Conservation (phyloP, 495 filamentous ascomycete species). For the Opeltia flavorubescens region DNA sequence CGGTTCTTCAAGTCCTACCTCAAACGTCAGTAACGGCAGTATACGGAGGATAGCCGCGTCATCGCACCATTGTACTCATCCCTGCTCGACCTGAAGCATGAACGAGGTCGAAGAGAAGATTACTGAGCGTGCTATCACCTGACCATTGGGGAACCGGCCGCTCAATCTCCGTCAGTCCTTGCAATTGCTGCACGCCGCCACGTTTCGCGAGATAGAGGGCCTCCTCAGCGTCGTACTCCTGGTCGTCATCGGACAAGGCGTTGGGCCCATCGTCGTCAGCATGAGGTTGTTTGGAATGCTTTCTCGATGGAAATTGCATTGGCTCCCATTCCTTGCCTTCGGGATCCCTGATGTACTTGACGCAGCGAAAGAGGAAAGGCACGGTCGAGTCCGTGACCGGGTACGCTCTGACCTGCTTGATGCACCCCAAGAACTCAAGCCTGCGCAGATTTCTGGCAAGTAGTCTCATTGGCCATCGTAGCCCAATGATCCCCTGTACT, state of each 20-base stretch:
- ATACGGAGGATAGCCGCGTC: constrained; percentile 5
- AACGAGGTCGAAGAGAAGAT: constrained; percentile 40
- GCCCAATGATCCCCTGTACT: constrained; percentile 28
- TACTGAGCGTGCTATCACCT: constrained; percentile 34
- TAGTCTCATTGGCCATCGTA: constrained; percentile 49
- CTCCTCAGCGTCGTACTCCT: constrained; percentile 15
- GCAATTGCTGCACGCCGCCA: constrained; percentile 17
- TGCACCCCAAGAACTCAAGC: constrained; percentile 51
- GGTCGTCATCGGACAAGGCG: constrained; percentile 24
- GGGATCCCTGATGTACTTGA: constrained; percentile 65
- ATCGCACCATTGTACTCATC: constrained; percentile 32
- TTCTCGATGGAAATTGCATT: constrained; percentile 41
- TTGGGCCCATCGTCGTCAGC: constrained; percentile 24
- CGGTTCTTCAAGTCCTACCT: constrained; percentile 31
- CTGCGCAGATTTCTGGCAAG: constrained; percentile 55
- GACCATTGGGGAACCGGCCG: constrained; percentile 39
- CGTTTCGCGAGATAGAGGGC: constrained; percentile 12
- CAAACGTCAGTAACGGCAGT: constrained; percentile 3
- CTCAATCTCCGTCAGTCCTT: constrained; percentile 22
- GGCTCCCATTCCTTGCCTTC: constrained; percentile 41
- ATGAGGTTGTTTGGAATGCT: constrained; percentile 24
- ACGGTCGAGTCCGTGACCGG: constrained; percentile 25
- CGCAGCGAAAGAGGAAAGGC: constrained; percentile 36
- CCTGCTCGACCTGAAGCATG: constrained; percentile 35
- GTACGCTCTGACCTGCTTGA: constrained; percentile 53